Conservation (phyloP, 1,284 basidiomycete genomes). For the Spongispora temasekensis region DNA sequence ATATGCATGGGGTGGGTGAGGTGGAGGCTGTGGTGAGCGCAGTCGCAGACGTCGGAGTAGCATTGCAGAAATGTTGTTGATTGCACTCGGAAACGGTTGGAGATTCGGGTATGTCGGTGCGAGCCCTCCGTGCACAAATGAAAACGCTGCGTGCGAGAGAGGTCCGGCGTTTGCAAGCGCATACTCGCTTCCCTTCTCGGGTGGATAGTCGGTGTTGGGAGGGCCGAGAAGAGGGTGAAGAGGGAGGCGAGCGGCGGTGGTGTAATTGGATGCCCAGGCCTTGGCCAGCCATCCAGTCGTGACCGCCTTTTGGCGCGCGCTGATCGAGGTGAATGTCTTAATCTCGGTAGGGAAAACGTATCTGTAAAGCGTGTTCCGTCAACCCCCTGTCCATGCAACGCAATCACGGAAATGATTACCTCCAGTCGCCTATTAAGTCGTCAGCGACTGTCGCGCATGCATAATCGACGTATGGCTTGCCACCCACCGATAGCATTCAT, state of each 20-base stretch:
- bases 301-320: conserved; percentile 69
- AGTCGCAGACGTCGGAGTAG: conserved; percentile 67
- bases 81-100: conserved; percentile 76
- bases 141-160: conserved; percentile 74
- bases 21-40: conserved; percentile 61
- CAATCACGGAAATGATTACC: conserved; percentile 44
- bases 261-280: conserved; percentile 87
- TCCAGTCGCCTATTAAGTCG: conserved; percentile 70
- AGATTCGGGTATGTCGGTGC: conserved; percentile 73
- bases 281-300: conserved; percentile 77
- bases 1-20: conserved; percentile 81
- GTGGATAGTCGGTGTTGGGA: conserved; percentile 71
- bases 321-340: conserved; percentile 73
- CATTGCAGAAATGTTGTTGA: conserved; percentile 71
- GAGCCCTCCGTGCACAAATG: conserved; percentile 88
- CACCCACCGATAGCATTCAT: conserved; percentile 83
- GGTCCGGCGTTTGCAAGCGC: conserved; percentile 44
- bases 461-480: not conserved
- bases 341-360: conserved; percentile 84
- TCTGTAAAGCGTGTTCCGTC: conserved; percentile 45
- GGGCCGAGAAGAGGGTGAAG: conserved; percentile 70
- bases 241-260: conserved; percentile 78
- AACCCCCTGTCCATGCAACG: conserved; percentile 3
- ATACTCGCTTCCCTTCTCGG: conserved; percentile 35
- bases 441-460: conserved; percentile 6